phyloP scores from a whole-genome alignment of 139 green algal genomes.

The Ostreobium quekettii region DNA sequence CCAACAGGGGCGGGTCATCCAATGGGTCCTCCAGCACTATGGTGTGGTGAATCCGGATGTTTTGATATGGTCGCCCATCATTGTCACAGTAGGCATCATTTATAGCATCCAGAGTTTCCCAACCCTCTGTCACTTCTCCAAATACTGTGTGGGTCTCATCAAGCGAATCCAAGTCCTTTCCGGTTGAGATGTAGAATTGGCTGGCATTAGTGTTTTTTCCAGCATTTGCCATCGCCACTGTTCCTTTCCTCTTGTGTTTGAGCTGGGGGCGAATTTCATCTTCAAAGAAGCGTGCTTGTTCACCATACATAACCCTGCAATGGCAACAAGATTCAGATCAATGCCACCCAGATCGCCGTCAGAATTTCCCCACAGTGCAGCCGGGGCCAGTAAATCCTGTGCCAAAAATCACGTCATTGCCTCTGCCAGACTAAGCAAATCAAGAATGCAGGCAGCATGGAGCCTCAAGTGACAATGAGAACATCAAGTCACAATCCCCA shows the following conservation, averaged over 20 bases:
- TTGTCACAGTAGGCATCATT: constrained; percentile 84
- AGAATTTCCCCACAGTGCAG: too few relatives aligned
- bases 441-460: too few relatives aligned
- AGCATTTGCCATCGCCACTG: constrained; percentile 82
- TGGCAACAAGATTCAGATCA: constrained; percentile 4
- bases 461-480: too few relatives aligned
- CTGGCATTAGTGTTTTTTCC: constrained; percentile 67
- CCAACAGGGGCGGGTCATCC: constrained; percentile 72
- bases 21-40: constrained; percentile 95
- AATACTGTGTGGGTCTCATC: constrained; percentile 94
- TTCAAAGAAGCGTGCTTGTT: constrained; percentile 87
- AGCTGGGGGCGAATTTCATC: constrained; percentile 82
- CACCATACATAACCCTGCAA: constrained; percentile 64
- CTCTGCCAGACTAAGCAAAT: too few relatives aligned
- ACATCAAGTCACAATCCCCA: too few relatives aligned
- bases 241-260: constrained; percentile 68
- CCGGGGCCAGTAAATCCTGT: too few relatives aligned
- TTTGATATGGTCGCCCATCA: constrained; percentile 74
- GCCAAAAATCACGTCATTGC: too few relatives aligned
- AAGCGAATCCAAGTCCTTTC: constrained; percentile 60
- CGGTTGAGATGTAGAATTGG: constrained; percentile 88
- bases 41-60: constrained; percentile 91
- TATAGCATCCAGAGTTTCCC: constrained; percentile 83
- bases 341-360: too few relatives aligned
- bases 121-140: constrained; percentile 77